Evolutionary conservation across 2,329 filamentous ascomycete genomes (phyloP).

Genomic region (Epichloe glyceriae): DNA sequence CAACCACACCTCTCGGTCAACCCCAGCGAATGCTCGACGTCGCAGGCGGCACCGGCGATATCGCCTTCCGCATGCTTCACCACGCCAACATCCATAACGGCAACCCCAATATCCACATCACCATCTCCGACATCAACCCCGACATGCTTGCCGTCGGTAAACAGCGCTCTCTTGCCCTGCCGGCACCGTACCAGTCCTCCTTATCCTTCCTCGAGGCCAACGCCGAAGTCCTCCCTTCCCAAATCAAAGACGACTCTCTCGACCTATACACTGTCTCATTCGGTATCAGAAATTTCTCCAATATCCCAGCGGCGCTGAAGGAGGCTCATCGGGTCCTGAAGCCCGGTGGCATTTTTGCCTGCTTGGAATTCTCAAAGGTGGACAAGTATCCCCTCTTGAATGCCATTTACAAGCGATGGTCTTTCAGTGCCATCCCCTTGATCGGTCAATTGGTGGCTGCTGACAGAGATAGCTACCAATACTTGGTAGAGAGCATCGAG

Average conservation of each 20-base stretch:
- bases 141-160: constrained; percentile 85
- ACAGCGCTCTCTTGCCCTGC: constrained; percentile 54
- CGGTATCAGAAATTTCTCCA: constrained; percentile 92
- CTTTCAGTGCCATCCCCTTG: constrained; percentile 82
- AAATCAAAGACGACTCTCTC: constrained; percentile 56
- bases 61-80: constrained; percentile 90
- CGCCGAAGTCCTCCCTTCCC: constrained; percentile 57
- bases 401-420: constrained; percentile 87
- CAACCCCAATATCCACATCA: constrained; percentile 71
- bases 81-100: constrained; percentile 67
- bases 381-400: constrained; percentile 69
- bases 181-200: constrained; percentile 40
- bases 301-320: constrained; percentile 68
- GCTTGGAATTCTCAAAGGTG: constrained; percentile 82
- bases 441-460: constrained; percentile 92
- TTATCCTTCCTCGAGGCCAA: constrained; percentile 79
- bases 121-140: constrained; percentile 90
- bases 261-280: constrained; percentile 97
- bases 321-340: constrained; percentile 84
- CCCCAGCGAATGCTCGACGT: constrained; percentile 79
- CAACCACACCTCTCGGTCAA: constrained; percentile 27
- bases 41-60: constrained; percentile 92
- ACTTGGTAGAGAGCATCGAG: constrained; percentile 96
- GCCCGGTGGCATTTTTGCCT: constrained; percentile 91
- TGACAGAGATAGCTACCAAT: constrained; percentile 94